A percentile compares a stretch with the other conserved stretches of the same genome.
These are phyloP conservation scores for Trichoderma citrinoviride DNA, from an alignment of 2,329 filamentous ascomycete genomes.

Conservation along the genomic window DNA sequence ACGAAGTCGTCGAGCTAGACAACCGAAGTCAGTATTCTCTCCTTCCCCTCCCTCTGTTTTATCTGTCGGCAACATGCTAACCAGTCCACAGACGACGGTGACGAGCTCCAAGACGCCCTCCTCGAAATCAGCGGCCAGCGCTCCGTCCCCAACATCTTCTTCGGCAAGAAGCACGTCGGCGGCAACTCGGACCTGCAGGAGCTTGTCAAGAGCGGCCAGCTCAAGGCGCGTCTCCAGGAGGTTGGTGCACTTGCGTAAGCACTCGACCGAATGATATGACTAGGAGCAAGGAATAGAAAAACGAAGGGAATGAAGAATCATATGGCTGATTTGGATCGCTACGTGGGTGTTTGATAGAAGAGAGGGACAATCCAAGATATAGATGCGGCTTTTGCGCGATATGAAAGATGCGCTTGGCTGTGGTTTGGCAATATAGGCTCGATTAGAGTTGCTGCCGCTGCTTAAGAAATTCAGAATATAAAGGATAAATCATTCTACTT, in stretches of 20 bases:
- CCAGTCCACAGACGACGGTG: slow-evolving; percentile 66
- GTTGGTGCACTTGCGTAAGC: slow-evolving; percentile 46
- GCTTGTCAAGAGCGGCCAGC: slow-evolving; percentile 49
- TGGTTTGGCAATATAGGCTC: neutral
- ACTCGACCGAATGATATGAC: neutral
- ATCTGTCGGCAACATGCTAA: neutral
- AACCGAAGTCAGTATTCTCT: slow-evolving; percentile 62
- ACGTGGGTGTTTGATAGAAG: neutral
- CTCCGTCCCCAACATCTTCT: slow-evolving; percentile 96
- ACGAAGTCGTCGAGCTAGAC: slow-evolving; percentile 78
- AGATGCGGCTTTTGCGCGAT: neutral
- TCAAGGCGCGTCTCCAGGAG: slow-evolving; percentile 42
- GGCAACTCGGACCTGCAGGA: slow-evolving; percentile 83
- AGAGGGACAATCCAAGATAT: neutral
- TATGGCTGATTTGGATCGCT: slow-evolving; percentile 16
- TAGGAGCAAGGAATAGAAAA: neutral
- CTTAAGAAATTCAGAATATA: neutral
- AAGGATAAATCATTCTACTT: neutral
- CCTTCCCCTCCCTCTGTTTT: neutral
- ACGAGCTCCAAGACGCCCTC: slow-evolving; percentile 79
- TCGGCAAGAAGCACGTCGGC: slow-evolving; percentile 85
- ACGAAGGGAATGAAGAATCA: neutral
- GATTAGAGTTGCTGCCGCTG: neutral
- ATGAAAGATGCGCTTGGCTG: neutral
- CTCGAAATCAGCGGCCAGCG: slow-evolving; percentile 75